Percentiles rank a stretch among this genome's conserved stretches.
Conservation (phyloP, 1,139 yeast species). For the Zygotorulaspora mrakii region DNA sequence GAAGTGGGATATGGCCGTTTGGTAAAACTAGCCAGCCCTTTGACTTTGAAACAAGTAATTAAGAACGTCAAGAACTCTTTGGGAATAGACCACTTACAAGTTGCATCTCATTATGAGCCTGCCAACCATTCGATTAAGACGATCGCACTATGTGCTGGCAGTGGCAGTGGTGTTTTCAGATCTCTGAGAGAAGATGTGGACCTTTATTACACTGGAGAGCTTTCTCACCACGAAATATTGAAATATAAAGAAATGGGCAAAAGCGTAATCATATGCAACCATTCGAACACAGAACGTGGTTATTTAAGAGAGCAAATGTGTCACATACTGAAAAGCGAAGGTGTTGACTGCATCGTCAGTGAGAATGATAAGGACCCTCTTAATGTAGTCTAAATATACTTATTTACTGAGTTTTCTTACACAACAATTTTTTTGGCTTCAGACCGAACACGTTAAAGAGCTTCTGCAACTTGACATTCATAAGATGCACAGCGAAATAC, state of each 20-base stretch:
- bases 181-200: conserved; percentile 51
- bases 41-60: conserved; percentile 47
- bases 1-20: conserved; percentile 84
- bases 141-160: conserved; percentile 94
- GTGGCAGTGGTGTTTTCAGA: conserved; percentile 66
- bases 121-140: conserved; percentile 42
- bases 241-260: conserved; percentile 68
- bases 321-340: conserved; percentile 46
- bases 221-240: conserved; percentile 88
- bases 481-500: too few species aligned
- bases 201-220: conserved; percentile 82
- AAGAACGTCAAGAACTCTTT: conserved; percentile 53
- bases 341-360: conserved; percentile 44
- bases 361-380: conserved; percentile 56
- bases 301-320: conserved; percentile 52
- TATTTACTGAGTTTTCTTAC: too few species aligned
- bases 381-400: conserved; percentile 15
- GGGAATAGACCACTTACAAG: conserved; percentile 56
- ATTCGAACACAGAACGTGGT: conserved; percentile 90
- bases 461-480: too few species aligned
- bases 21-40: conserved; percentile 47
- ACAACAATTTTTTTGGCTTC: too few species aligned
- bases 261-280: conserved; percentile 75
- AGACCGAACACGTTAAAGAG: too few species aligned
- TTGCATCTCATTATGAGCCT: conserved; percentile 47